Base-by-base conservation (phyloP, 2,329 filamentous ascomycete genomes). In the Colletotrichum ledebouriae region DNA sequence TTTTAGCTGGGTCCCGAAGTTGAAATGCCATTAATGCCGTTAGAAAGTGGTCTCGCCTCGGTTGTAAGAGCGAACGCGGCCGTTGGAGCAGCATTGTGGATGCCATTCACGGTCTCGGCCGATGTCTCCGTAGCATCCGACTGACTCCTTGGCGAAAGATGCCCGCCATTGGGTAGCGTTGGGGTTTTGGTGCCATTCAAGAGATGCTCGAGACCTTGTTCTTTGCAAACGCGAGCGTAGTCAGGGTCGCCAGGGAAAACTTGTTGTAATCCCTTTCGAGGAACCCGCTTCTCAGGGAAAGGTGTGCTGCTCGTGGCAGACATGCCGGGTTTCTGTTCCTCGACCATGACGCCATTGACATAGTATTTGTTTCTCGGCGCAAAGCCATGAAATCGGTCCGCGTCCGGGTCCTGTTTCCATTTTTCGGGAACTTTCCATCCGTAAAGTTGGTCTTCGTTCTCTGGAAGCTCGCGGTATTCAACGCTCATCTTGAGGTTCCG, bases 321-420 rank as follows among this genome's bases (percentile, higher is more conserved):
- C 29, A 79, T 75, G 34, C 80, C 80, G 0, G 86, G 83, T 64
- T 80, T 78, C 33, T 86, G 83, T 73, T 90, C 87, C 41, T 80
- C 80, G 11, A 87, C 79, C 37, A 88, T 75, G 9, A 78, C 72
- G 37, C 89, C 89, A 73, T 89, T 86, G 71, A 88, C 71, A 71
- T 86, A 91, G 73, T 88, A 86, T 73, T 86, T 89, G 71, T 82
- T 83, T 67, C 85, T 80, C 1, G 89, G 89, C 4, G 85, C 85
- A 73, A 87, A 89, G 3, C 81, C 82, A 49, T 83, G 78, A 66
- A 81, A 84, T n/a, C 82, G 82, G 61, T 82, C 81, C 1, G 81
- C 81, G 65, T 85, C 85, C 2, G 87, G 86, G 71, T 91, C 88
- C 61, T 81, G 79, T 74, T 84, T 89, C 86, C 87, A 91, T 74